Base-by-base conservation (phyloP, 306 rosid species). In the Carpinus fangiana region DNA sequence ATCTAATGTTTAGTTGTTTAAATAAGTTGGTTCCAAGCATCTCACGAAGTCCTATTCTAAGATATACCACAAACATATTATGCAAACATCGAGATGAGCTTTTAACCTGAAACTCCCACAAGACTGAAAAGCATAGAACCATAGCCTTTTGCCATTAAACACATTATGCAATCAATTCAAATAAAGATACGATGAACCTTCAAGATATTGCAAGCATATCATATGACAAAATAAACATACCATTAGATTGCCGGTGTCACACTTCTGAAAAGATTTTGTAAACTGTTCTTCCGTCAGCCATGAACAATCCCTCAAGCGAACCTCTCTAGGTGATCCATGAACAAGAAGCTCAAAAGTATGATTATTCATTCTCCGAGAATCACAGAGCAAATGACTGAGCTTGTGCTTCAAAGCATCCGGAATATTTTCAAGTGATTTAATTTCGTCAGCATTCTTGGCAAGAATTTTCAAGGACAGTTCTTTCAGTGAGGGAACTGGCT, bases 271-370 rank as follows among this genome's bases (percentile, higher is more conserved):
- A 73, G 79, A 84, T 26, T 75, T 48, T 12, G 79, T 56, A 45
- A 93, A 90, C 69, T 90, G 85, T 55, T 93, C 93, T 78, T 86
- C 99, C 4, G 93, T 75, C 79, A 92, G 76, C 98, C 98, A 87
- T 2, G 98, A 95, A 77, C 97, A 92, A 77, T 95, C 97, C 74
- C 46, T 48, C 18, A 95, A 8, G 23, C 97, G 82, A 73, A 95
- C 84, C 82, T 90, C 93, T 0, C 88, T 87, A 4, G 98, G 98
- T 31, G 92, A 81, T 26, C 89, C 97, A 50, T 47, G 71, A 20
- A 92, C 72, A 73, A 95, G 84, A 75, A 92, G 92, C 34, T 84
- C 74, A 11, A 95, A 65, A 73, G 82, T 53, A 47, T 23, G 90
- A 69, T 2, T 20, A 47, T 78, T 79, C 92, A 93, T 88, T 51